Evolutionary conservation across 225 moss, liverwort and hornwort genomes (phyloP).

Genomic region (Takakia lepidozioides): DNA sequence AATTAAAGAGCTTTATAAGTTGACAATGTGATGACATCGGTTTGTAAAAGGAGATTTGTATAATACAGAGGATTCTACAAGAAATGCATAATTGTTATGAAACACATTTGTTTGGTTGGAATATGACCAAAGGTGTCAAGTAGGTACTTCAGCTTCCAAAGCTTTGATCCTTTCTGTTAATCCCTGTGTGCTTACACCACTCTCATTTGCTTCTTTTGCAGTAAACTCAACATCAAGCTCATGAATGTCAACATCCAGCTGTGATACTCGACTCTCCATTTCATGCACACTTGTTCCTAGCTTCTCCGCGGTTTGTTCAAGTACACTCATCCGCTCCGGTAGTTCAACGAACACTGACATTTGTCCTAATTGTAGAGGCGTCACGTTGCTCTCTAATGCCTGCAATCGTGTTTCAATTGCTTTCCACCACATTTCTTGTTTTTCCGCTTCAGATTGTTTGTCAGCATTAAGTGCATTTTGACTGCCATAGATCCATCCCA

Average conservation of each 20-base stretch:
- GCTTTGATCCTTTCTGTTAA: slow-evolving; percentile 34
- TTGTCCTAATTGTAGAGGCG: slow-evolving; percentile 12
- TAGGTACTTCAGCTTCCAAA: slow-evolving; percentile 55
- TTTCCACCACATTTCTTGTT: slow-evolving; percentile 27
- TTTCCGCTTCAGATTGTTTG: slow-evolving; percentile 20
- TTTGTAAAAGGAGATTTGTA: no score
- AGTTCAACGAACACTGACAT: slow-evolving; percentile 7
- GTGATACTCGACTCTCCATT: slow-evolving; percentile 15
- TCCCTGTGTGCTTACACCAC: slow-evolving; percentile 19
- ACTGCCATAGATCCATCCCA: slow-evolving; percentile 11
- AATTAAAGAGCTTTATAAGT: no score
- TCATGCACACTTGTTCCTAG: slow-evolving; percentile 20
- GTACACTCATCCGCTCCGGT: slow-evolving; percentile 10
- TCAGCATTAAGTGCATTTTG: slow-evolving; percentile 33
- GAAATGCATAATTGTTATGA: no score
- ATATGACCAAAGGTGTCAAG: no score
- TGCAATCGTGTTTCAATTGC: slow-evolving; percentile 41
- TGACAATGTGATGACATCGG: no score
- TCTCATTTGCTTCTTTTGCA: slow-evolving; percentile 22
- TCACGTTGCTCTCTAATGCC: slow-evolving; percentile 25
- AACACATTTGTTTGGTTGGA: no score
- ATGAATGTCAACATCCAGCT: slow-evolving; percentile 16
- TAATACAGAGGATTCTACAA: no score
- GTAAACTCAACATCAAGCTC: slow-evolving; percentile 24
- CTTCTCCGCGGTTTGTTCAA: slow-evolving; percentile 22